phyloP scores from a whole-genome alignment of 2,329 filamentous ascomycete genomes.

The Fusarium pseudoanthophilum region DNA sequence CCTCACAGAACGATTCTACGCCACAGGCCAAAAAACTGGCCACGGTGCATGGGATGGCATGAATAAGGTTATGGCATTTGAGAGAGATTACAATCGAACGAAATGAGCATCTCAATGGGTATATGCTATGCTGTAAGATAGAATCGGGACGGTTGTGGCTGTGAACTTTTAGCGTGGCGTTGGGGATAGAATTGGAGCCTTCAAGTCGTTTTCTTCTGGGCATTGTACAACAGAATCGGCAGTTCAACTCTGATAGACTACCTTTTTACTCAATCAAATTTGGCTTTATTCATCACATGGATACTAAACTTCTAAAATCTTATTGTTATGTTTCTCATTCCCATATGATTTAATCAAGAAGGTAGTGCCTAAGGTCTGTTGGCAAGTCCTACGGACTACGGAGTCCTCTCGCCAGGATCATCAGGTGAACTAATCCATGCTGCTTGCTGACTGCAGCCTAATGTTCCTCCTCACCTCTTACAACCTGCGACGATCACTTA shows the following conservation, averaged over 20 bases:
- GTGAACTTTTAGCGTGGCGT: conserved; percentile 29
- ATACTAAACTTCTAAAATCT: no score
- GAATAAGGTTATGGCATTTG: conserved; percentile 22
- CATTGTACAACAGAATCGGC: conserved; percentile 22
- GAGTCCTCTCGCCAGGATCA: neutral
- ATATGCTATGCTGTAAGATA: neutral
- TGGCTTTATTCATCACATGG: fast-evolving
- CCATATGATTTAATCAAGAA: neutral
- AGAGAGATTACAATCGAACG: neutral
- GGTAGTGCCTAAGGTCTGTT: neutral
- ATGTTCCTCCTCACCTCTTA: neutral
- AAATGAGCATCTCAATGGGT: neutral
- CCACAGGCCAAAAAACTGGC: conserved; percentile 23
- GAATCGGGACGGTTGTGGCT: conserved; percentile 3
- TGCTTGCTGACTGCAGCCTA: neutral
- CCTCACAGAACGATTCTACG: conserved; percentile 22
- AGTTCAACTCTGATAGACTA: neutral
- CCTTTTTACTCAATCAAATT: neutral
- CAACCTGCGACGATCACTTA: neutral
- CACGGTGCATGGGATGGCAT: conserved; percentile 17
- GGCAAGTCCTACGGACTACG: neutral
- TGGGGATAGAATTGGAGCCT: conserved; percentile 15
- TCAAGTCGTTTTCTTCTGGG: neutral
- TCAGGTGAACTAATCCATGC: neutral
- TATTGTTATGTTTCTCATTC: neutral